phyloP scores from a whole-genome alignment of 2,329 filamentous ascomycete genomes.

The Cladosporium cucumerinum region DNA sequence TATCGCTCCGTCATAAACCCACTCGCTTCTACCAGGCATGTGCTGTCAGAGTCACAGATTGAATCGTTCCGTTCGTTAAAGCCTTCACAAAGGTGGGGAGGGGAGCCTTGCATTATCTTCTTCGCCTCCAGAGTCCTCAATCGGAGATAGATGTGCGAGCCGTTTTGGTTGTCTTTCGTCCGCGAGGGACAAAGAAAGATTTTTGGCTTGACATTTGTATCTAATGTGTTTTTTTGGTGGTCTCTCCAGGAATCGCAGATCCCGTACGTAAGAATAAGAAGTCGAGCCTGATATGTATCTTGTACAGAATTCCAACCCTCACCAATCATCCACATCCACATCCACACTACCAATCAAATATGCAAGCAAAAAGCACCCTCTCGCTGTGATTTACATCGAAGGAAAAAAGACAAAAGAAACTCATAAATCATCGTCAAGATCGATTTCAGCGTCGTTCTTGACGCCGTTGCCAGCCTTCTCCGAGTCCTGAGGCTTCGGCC shows the following conservation, averaged over 20 bases:
- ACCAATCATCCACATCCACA: background rate
- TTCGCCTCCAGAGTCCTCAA: background rate
- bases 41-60: background rate
- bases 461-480: slow-evolving; percentile 20
- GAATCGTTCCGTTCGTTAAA: background rate
- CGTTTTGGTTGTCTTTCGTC: background rate
- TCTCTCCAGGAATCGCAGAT: background rate
- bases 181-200: background rate
- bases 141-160: background rate
- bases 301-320: background rate
- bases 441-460: slow-evolving; percentile 34
- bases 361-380: background rate
- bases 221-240: background rate
- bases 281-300: background rate
- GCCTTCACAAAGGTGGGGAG: background rate
- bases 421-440: slow-evolving; percentile 31
- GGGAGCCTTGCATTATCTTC: background rate
- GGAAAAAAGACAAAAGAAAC: background rate
- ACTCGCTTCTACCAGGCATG: background rate
- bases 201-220: background rate
- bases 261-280: background rate
- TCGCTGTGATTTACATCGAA: slow-evolving; percentile 6
- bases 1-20: background rate
- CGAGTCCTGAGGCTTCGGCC: slow-evolving; percentile 7
- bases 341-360: background rate